phyloP scores from a whole-genome alignment of 805 yeast species.

The Candida hungchunana region DNA sequence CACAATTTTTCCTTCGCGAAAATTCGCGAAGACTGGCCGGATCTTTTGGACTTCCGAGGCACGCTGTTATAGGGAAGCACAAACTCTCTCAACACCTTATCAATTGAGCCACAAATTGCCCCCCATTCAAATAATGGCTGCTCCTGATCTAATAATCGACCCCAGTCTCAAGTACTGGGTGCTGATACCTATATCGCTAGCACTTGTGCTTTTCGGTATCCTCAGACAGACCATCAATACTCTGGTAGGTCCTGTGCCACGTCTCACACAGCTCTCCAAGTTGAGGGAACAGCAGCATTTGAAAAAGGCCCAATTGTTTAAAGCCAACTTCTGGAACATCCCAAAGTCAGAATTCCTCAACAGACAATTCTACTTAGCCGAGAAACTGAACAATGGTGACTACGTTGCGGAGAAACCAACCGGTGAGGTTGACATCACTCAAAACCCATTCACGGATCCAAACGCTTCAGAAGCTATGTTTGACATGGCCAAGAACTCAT shows the following conservation, averaged over 20 bases:
- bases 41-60: no score
- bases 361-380: conserved; percentile 46
- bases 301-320: conserved; percentile 52
- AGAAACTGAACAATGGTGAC: conserved; percentile 43
- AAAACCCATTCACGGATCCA: conserved; percentile 70
- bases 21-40: no score
- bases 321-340: conserved; percentile 49
- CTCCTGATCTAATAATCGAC: conserved; percentile 63
- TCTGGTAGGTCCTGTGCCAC: conserved; percentile 53
- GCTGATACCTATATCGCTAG: conserved; percentile 79
- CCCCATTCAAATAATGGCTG: conserved; percentile 23
- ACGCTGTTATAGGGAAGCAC: no score
- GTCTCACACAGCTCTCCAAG: conserved; percentile 45
- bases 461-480: conserved; percentile 66
- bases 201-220: conserved; percentile 85
- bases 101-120: no score
- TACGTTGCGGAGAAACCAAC: conserved; percentile 41
- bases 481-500: conserved; percentile 74
- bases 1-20: no score
- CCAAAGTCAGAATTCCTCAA: conserved; percentile 47
- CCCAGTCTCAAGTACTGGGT: conserved; percentile 89
- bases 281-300: conserved; percentile 63
- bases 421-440: conserved; percentile 32
- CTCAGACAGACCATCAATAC: conserved; percentile 64
- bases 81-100: no score